Base-by-base conservation (phyloP, 2,329 filamentous ascomycete species). In the Bipolaris oryzae region DNA sequence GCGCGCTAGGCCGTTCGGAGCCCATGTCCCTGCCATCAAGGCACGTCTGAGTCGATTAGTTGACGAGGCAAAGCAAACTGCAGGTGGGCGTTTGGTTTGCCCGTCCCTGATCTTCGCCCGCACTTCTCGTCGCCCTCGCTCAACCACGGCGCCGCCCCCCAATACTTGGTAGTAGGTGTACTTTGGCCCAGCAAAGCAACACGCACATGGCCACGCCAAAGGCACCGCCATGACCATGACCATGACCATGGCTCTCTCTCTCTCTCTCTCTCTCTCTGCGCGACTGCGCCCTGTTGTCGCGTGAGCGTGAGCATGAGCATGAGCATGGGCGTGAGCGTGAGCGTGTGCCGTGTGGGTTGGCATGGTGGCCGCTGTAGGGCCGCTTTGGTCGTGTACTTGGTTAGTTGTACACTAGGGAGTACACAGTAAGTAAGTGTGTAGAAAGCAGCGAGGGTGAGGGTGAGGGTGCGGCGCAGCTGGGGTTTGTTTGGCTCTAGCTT, bases 351-450 rank as follows among this genome's bases (percentile, higher is more conserved):
- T 25, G 16, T 37, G 33, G 33, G 11, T 33, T 33, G 21, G 33
- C 28, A 53, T 64, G 53, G 57, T 52, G 57, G 59, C 61, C 46
- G 61, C 59, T 49, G 53, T 57, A 58, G 11, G 50, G 51, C 55
- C 25, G 48, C 7, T 9, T 25, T 25, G 25, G 25, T 25, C 1
- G 25, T 9, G 25, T 25, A 9, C 21, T n/a, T n/a, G n/a, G n/a
- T n/a, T n/a, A n/a, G n/a, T n/a, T 21, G 21, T 21, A 21, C 21
- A 21, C n/a, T n/a, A n/a, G n/a, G n/a, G n/a, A n/a, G n/a, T n/a
- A n/a, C n/a, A n/a, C n/a, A n/a, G n/a, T n/a, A n/a, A n/a, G n/a
- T n/a, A n/a, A n/a, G n/a, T n/a, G n/a, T n/a, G n/a, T n/a, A n/a
- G n/a, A n/a, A 23, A 23, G 21, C 58, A 51, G 51, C 56, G n/a